A percentile compares a stretch with the other conserved stretches of the same genome.
phyloP scores from a whole-genome alignment of 305 asterid genomes.

The Solanum hybrid region DNA sequence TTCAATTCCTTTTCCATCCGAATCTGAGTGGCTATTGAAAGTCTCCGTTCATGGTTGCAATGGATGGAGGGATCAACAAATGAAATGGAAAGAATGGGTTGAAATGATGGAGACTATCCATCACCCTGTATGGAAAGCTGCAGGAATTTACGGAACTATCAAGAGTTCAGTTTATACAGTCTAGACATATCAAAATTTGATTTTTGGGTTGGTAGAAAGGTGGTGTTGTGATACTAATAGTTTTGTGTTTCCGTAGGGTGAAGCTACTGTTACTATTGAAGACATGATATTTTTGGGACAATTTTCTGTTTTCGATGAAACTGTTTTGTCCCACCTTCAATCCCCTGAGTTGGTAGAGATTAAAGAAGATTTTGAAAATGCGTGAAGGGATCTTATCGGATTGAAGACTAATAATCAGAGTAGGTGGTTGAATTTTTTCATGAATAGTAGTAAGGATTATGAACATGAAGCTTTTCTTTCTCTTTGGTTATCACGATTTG shows the following conservation, averaged over 20 bases:
- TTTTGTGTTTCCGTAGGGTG: not conserved
- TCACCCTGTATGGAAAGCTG: not conserved
- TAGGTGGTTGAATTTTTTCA: conserved; percentile 9
- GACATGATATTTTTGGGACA: not conserved
- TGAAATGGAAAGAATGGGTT: not conserved
- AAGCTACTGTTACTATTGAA: not conserved
- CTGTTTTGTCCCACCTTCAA: not conserved
- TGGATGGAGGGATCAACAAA: not conserved
- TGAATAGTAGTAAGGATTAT: not conserved
- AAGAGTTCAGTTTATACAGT: no score
- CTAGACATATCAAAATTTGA: no score
- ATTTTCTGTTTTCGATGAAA: not conserved
- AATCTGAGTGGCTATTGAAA: no score
- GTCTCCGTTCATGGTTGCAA: not conserved
- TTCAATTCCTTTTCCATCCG: not conserved
- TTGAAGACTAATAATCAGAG: not conserved
- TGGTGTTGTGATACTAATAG: not conserved
- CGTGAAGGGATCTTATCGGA: not conserved
- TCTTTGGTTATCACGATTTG: conserved; percentile 28
- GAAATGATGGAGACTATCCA: not conserved
- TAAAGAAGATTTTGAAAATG: not conserved
- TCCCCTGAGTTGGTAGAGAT: not conserved
- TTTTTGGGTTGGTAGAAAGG: no score
- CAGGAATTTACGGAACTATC: no score
- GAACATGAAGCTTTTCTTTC: conserved; percentile 29